phyloP scores from a whole-genome alignment of 306 rosid genomes.

The Prunus persica region Prunus_persica_NCBIv2 NC_034013.1:12303501-12304000 shows the following conservation, averaged over 20 bases:
- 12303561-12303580: constrained; percentile 21
- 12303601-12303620: neutral
- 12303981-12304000: neutral
- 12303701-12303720: neutral
- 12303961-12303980: neutral
- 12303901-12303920: neutral
- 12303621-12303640: no score
- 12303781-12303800: neutral
- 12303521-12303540: neutral
- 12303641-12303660: no score
- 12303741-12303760: neutral
- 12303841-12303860: neutral
- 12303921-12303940: neutral
- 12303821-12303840: neutral
- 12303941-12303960: neutral
- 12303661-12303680: neutral
- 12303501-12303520: no score
- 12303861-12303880: neutral
- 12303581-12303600: neutral
- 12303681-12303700: neutral
- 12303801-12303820: neutral
- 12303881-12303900: neutral
- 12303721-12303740: neutral
- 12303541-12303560: constrained; percentile 32
- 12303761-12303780: neutral